Base-by-base conservation (phyloP, 306 rosid species). In the Purshia tridentata region DNA sequence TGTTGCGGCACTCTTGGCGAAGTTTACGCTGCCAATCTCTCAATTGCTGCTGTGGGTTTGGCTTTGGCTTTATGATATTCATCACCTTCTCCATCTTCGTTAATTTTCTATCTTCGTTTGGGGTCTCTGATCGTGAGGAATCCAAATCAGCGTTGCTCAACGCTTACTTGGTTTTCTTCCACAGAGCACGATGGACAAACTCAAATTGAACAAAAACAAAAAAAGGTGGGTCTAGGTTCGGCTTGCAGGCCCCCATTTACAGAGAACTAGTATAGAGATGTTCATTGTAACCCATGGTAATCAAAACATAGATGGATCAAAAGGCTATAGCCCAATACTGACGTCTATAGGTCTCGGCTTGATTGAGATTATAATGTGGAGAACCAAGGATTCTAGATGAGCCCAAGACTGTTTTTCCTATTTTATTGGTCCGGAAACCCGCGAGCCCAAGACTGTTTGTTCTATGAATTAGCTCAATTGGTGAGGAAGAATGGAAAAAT, bases 21-120 rank as follows among this genome's bases (percentile, higher is more conserved):
- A 94, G 98, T 76, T 72, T 82, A 2, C 98, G 90, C 57, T 94
- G 98, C 98, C 98, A 94, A 81, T 88, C 97, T 75, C 96, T 80
- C 82, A 91, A 80, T 63, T 81, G 85, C 73, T 94, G 92, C 69
- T 94, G 98, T 5, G 98, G 97, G 58, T 82, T 91, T 52, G 91
- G 65, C 78, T 91, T 94, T 42, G 97, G 95, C 63, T 85, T 94
- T 80, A 94, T 72, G 47, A 94, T 65, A 61, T 74, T 91, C 84
- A 78, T 86, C 82, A 89, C 81, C 83, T 86, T 94, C 84, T 94
- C 97, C 98, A 94, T 94, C 6, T 69, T 41, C 49, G 12, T 8
- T 59, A 5, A 9, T 44, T 6, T 13, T 48, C 19, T 16, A 5
- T 29, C 0, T 14, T 56, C 11, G 15, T 46, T 8, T 1, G 4